Conservation (phyloP, 148 eudicot genomes). For the Selenicereus undatus region DNA sequence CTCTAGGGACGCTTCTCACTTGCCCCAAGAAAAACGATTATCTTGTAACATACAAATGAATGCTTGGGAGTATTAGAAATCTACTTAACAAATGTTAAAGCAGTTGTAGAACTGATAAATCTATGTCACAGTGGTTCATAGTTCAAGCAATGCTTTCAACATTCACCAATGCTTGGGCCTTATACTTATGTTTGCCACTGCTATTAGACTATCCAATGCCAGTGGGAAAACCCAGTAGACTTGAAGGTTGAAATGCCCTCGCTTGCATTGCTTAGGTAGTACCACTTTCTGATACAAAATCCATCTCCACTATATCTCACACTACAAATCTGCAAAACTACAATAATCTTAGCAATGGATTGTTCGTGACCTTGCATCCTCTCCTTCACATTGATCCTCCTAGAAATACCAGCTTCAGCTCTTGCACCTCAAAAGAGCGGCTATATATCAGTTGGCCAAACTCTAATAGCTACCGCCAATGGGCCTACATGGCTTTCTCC, state of each 20-base stretch:
- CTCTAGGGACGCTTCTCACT: no score
- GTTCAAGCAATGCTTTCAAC: neutral
- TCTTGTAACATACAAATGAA: no score
- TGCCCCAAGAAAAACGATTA: neutral
- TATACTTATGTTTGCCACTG: neutral
- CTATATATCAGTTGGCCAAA: slow-evolving; percentile 18
- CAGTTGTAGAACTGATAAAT: neutral
- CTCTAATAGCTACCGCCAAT: slow-evolving; percentile 25
- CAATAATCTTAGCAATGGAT: neutral
- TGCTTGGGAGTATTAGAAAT: no score
- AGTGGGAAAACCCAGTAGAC: neutral
- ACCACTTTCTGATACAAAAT: no score
- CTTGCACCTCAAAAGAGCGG: slow-evolving; percentile 27
- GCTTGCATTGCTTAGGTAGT: neutral
- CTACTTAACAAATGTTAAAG: neutral
- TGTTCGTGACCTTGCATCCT: neutral
- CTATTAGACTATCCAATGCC: neutral
- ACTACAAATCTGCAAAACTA: no score
- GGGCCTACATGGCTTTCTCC: slow-evolving; percentile 44
- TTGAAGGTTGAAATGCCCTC: neutral
- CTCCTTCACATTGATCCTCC: slow-evolving; percentile 11
- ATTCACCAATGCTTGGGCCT: neutral
- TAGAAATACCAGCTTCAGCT: slow-evolving; percentile 11
- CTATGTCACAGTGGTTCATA: neutral
- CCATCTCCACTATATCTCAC: neutral